A percentile compares a stretch with the other conserved stretches of the same genome.
These are phyloP conservation scores for Rhodotorula sp. DNA, from an alignment of 1,284 basidiomycete species.

Conservation along the genomic window DNA sequence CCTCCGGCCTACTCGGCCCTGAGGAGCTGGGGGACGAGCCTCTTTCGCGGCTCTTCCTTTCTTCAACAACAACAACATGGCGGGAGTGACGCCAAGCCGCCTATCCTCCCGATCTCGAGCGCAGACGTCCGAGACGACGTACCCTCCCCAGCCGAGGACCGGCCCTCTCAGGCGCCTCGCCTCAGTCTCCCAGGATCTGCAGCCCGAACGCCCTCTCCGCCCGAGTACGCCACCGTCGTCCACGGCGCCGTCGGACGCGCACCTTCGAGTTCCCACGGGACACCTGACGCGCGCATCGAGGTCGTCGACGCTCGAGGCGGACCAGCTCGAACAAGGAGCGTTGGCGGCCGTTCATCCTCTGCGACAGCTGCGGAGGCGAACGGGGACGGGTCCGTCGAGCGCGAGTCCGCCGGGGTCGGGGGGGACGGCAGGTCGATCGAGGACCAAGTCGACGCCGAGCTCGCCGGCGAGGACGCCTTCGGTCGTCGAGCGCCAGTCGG, in stretches of 20 bases:
- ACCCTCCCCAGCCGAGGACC: background rate
- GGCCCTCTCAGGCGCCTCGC: background rate
- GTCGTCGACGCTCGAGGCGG: constrained; percentile 18
- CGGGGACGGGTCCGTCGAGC: constrained; percentile 29
- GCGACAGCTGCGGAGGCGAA: constrained; percentile 16
- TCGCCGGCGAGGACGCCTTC: background rate
- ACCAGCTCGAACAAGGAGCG: constrained; percentile 18
- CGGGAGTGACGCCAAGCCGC: constrained; percentile 5
- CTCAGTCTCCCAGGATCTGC: background rate
- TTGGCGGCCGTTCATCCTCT: constrained; percentile 15
- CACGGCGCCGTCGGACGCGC: background rate
- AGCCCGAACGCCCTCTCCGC: constrained; percentile 16
- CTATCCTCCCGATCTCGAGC: background rate
- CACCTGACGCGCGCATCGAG: background rate
- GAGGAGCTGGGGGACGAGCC: constrained; percentile 32
- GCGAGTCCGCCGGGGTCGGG: constrained; percentile 1
- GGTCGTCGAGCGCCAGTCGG: background rate
- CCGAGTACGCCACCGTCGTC: constrained; percentile 19
- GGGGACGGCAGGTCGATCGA: constrained; percentile 1
- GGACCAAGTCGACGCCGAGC: background rate
- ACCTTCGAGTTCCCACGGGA: too few species aligned
- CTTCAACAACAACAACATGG: background rate
- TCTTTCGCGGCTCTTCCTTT: constrained; percentile 34
- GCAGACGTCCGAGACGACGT: background rate
- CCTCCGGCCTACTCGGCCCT: constrained; percentile 38